phyloP scores from a whole-genome alignment of 495 filamentous ascomycete genomes.

The Monascus purpureus region DNA sequence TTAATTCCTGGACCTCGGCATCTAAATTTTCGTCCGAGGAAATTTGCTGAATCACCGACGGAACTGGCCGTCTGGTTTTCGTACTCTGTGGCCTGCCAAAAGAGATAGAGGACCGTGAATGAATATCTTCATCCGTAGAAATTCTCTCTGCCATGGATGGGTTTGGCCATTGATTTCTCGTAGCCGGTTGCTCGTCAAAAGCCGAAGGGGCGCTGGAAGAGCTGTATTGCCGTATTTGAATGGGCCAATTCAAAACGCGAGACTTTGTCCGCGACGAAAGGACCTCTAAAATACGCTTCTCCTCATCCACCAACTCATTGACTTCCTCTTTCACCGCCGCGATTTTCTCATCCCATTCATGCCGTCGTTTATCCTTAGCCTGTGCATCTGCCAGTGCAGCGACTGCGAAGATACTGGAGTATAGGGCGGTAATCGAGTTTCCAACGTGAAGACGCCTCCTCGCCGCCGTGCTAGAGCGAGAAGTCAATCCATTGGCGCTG shows the following conservation, averaged over 20 bases:
- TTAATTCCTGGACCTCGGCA: no score
- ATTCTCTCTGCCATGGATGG: not conserved
- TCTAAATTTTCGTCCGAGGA: not conserved
- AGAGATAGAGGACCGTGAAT: no score
- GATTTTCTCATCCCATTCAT: constrained; percentile 48
- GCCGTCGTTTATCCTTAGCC: constrained; percentile 44
- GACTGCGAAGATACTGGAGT: constrained; percentile 59
- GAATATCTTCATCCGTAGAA: not conserved
- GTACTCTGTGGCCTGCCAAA: no score
- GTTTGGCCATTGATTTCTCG: constrained; percentile 6
- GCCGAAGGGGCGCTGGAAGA: constrained; percentile 5
- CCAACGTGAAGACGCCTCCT: constrained; percentile 37
- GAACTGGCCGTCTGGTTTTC: no score
- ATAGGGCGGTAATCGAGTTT: constrained; percentile 55
- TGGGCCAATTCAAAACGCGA: constrained; percentile 7
- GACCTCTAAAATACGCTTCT: constrained; percentile 20
- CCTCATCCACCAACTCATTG: constrained; percentile 27
- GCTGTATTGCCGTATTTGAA: constrained; percentile 14
- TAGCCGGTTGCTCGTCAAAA: constrained; percentile 2
- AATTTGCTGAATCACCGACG: no score
- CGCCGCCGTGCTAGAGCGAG: constrained; percentile 38
- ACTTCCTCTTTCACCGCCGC: constrained; percentile 33
- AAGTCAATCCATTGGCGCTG: constrained; percentile 33
- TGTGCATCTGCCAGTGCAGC: constrained; percentile 52
- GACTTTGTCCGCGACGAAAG: constrained; percentile 13